Percentiles rank a stretch among this genome's conserved stretches.
Evolutionary conservation across 73 alveolate genomes (phyloP).

Genomic region (Paramecium bursaria): DNA sequence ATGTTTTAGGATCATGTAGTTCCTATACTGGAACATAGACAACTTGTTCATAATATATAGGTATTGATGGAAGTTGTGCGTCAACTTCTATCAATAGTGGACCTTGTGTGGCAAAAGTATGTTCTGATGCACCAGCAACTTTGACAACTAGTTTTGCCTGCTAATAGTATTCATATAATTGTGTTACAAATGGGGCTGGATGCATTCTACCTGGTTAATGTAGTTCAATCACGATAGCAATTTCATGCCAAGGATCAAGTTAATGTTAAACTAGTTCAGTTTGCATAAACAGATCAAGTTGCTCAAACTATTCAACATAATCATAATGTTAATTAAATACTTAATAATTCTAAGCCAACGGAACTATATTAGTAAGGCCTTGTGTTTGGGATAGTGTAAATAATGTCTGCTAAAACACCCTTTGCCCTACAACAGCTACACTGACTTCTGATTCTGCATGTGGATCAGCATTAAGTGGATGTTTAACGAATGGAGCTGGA

Average conservation of each 20-base stretch:
- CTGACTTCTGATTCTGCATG: neutral
- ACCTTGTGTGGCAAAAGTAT: conserved; percentile 14
- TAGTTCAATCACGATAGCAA: too few species aligned
- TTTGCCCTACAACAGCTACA: too few species aligned
- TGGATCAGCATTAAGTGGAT: neutral
- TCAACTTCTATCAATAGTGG: neutral
- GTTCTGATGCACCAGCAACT: conserved; percentile 41
- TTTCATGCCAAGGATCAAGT: too few species aligned
- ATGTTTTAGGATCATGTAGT: neutral
- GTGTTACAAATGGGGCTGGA: conserved; percentile 40
- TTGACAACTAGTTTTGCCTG: conserved; percentile 27
- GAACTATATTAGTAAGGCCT: too few species aligned
- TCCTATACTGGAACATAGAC: conserved; percentile 6
- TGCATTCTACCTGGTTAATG: too few species aligned
- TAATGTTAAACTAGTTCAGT: too few species aligned
- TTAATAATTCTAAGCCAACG: too few species aligned
- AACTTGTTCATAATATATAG: neutral
- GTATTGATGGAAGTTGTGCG: conserved; percentile 22
- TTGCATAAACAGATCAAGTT: too few species aligned
- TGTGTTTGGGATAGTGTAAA: too few species aligned
- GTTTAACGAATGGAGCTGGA: neutral
- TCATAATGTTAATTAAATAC: too few species aligned
- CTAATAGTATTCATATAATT: neutral
- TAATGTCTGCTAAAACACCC: too few species aligned
- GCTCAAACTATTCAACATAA: too few species aligned